phyloP scores from a whole-genome alignment of 2,329 filamentous ascomycete species.

The Trichoderma citrinoviride region DNA sequence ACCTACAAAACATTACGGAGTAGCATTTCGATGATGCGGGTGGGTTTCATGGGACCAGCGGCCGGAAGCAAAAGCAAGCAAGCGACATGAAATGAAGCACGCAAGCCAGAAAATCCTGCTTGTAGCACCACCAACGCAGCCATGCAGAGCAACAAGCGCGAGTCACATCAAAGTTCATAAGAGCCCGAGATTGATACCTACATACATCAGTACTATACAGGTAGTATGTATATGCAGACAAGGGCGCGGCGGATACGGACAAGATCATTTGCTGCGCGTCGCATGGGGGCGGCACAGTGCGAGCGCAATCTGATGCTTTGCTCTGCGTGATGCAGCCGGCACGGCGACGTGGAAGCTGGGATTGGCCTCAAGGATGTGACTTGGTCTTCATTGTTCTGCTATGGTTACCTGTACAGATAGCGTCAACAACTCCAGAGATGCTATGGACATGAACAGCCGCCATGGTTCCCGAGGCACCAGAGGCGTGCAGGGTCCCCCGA shows the following conservation, averaged over 20 bases:
- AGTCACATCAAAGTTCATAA: background rate
- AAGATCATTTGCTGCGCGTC: constrained; percentile 6
- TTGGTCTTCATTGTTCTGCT: background rate
- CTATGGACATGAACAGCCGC: too few relatives aligned
- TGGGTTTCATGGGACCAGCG: too few relatives aligned
- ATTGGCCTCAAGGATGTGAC: background rate
- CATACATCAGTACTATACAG: background rate
- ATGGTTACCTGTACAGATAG: too few relatives aligned
- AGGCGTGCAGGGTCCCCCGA: too few relatives aligned
- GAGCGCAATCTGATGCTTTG: constrained; percentile 16
- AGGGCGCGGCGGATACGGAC: constrained; percentile 5
- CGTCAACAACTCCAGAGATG: too few relatives aligned
- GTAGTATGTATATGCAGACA: background rate
- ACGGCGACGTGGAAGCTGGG: background rate
- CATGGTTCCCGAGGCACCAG: too few relatives aligned
- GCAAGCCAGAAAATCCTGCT: background rate
- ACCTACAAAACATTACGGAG: too few relatives aligned
- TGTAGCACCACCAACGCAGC: background rate
- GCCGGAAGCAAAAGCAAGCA: background rate
- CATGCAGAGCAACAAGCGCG: too few relatives aligned
- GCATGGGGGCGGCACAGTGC: constrained; percentile 14
- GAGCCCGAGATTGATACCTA: background rate
- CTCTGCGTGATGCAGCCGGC: background rate
- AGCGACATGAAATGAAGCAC: background rate
- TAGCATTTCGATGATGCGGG: too few relatives aligned